These are phyloP conservation scores for Amauroascus verrucosus DNA, from an alignment of 2,329 filamentous ascomycete genomes.

Conservation along the genomic window DNA sequence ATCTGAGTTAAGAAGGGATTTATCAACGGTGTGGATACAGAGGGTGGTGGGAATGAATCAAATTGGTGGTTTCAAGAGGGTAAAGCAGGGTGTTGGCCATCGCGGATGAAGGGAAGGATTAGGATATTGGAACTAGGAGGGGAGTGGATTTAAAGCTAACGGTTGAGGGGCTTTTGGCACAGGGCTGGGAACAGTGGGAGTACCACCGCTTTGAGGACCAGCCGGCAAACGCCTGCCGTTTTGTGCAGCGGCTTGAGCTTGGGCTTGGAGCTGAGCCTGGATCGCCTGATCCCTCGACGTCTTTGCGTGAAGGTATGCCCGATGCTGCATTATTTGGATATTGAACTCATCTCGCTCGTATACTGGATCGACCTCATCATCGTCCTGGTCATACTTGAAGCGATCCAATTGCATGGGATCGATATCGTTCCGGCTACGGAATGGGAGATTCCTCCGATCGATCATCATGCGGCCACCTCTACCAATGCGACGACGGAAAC, in stretches of 20 bases:
- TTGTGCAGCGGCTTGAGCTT: constrained; percentile 28
- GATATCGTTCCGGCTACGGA: constrained; percentile 40
- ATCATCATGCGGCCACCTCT: constrained; percentile 79
- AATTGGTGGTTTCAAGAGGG: background rate
- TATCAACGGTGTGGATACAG: background rate
- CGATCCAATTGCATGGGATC: constrained; percentile 50
- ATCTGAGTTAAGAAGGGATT: background rate
- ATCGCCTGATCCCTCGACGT: constrained; percentile 33
- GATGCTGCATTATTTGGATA: constrained; percentile 47
- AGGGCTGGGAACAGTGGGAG: constrained; percentile 4
- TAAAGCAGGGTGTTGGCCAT: background rate
- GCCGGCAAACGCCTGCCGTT: constrained; percentile 27
- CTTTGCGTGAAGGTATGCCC: constrained; percentile 41
- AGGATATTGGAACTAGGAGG: constrained; percentile 8
- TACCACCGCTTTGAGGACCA: constrained; percentile 17
- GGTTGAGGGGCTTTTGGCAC: constrained; percentile 21
- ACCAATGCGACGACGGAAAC: constrained; percentile 74
- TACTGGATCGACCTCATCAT: constrained; percentile 64
- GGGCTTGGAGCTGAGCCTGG: constrained; percentile 35
- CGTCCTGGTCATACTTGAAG: constrained; percentile 72
- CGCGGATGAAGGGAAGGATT: constrained; percentile 7
- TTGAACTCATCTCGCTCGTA: constrained; percentile 65
- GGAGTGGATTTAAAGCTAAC: constrained; percentile 16
- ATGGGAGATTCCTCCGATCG: constrained; percentile 63
- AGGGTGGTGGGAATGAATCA: background rate